These are phyloP conservation scores for Lagenidium giganteum DNA, from an alignment of 352 stramenopile genomes.

Conservation along the genomic window DNA sequence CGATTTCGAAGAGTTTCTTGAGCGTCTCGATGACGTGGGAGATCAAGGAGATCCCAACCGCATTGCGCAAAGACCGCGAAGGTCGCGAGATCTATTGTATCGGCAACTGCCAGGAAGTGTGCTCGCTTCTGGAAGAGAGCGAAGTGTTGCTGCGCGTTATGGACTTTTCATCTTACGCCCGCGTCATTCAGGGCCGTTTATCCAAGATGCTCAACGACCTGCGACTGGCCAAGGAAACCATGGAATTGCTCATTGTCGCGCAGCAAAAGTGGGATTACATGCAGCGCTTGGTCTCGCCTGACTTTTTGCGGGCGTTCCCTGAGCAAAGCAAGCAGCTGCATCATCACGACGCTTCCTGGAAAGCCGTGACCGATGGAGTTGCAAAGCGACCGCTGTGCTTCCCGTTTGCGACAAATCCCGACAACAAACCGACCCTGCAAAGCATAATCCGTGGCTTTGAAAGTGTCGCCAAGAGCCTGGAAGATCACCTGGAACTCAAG, in stretches of 20 bases:
- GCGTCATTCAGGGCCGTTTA: slow-evolving; percentile 30
- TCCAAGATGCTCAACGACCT: slow-evolving; percentile 29
- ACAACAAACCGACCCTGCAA: slow-evolving; percentile 26
- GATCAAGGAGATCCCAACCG: slow-evolving; percentile 28
- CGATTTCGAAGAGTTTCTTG: slow-evolving; percentile 34
- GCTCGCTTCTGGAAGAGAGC: slow-evolving; percentile 43
- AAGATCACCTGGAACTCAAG: slow-evolving; percentile 43
- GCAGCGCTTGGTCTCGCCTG: slow-evolving; percentile 35
- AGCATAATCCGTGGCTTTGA: slow-evolving; percentile 37
- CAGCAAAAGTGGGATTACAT: slow-evolving; percentile 54
- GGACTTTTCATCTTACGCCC: slow-evolving; percentile 48
- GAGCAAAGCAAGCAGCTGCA: slow-evolving; percentile 39
- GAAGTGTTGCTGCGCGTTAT: slow-evolving; percentile 55
- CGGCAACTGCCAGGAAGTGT: slow-evolving; percentile 31
- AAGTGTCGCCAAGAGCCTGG: slow-evolving; percentile 26
- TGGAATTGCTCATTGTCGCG: slow-evolving; percentile 34
- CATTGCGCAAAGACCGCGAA: slow-evolving; percentile 36
- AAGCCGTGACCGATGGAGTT: slow-evolving; percentile 24
- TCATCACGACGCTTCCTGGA: slow-evolving; percentile 34
- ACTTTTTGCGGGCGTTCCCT: slow-evolving; percentile 42
- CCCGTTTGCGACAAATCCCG: slow-evolving; percentile 28
- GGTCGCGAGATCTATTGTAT: slow-evolving; percentile 34
- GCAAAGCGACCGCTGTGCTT: slow-evolving; percentile 34
- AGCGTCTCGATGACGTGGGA: slow-evolving; percentile 44
- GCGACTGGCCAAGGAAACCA: slow-evolving; percentile 24